These are phyloP conservation scores for Agaricus blazei DNA, from an alignment of 768 basidiomycete genomes.

Conservation along the genomic window DNA sequence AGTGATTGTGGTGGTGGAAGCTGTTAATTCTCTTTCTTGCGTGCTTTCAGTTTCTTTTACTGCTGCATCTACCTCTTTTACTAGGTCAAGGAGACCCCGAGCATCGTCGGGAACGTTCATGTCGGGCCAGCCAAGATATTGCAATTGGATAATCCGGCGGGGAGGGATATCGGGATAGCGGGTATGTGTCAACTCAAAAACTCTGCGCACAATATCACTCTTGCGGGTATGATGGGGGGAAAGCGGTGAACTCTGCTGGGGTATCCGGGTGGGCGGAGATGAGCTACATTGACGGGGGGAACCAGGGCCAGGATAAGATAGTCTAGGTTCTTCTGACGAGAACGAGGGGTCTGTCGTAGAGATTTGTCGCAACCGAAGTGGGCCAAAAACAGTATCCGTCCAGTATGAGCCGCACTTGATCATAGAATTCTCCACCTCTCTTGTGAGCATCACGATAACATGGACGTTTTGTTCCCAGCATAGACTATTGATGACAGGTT, in stretches of 20 bases:
- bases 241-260: slow-evolving; percentile 18
- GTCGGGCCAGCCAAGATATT: slow-evolving; percentile 95
- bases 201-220: slow-evolving; percentile 45
- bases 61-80: slow-evolving; percentile 60
- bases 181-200: slow-evolving; percentile 64
- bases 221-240: neutral
- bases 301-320: slow-evolving; percentile 24
- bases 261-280: slow-evolving; percentile 7
- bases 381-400: slow-evolving; percentile 65
- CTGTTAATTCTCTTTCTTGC: slow-evolving; percentile 10
- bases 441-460: slow-evolving; percentile 96
- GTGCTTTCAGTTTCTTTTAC: slow-evolving; percentile 27
- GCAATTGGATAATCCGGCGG: slow-evolving; percentile 77
- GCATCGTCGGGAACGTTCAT: slow-evolving; percentile 92
- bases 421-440: slow-evolving; percentile 81
- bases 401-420: slow-evolving; percentile 94
- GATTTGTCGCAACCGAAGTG: slow-evolving; percentile 52
- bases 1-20: slow-evolving; percentile 1
- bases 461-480: slow-evolving; percentile 94
- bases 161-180: slow-evolving; percentile 54
- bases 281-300: slow-evolving; percentile 8
- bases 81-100: slow-evolving; percentile 64
- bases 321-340: slow-evolving; percentile 18
- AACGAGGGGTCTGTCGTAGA: slow-evolving; percentile 28
- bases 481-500: slow-evolving; percentile 41